phyloP scores from a whole-genome alignment of 306 rosid genomes.

The Oxytropis ochrocephala region DNA sequence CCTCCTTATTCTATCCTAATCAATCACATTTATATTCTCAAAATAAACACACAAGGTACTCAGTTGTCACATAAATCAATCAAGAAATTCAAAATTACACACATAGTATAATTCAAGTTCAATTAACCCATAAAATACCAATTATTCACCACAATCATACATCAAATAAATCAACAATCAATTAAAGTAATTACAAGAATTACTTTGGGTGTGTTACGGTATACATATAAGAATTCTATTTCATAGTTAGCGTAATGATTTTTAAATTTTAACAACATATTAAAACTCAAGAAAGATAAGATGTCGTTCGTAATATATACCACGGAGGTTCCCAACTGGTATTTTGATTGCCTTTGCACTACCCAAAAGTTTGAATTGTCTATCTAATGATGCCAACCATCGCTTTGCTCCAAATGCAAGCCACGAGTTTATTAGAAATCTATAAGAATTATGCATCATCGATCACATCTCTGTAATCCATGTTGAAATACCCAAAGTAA shows the following conservation, averaged over 20 bases:
- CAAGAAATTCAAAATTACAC: too few relatives aligned
- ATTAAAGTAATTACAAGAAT: too few relatives aligned
- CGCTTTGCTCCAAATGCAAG: slow-evolving; percentile 83
- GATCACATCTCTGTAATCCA: slow-evolving; percentile 45
- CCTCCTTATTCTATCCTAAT: too few relatives aligned
- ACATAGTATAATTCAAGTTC: too few relatives aligned
- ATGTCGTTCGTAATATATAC: slow-evolving; percentile 17
- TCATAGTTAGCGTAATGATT: neutral
- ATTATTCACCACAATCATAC: too few relatives aligned
- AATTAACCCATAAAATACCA: too few relatives aligned
- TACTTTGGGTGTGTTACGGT: slow-evolving; percentile 25
- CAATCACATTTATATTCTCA: too few relatives aligned
- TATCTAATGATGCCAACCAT: slow-evolving; percentile 68
- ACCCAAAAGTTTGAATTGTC: slow-evolving; percentile 78
- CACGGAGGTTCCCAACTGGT: slow-evolving; percentile 54
- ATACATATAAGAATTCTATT: neutral
- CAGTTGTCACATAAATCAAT: too few relatives aligned
- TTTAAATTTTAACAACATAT: too few relatives aligned
- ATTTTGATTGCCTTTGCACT: slow-evolving; percentile 55
- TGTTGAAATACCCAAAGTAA: slow-evolving; percentile 24
- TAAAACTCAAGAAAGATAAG: neutral
- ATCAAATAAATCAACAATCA: too few relatives aligned
- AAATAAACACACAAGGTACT: too few relatives aligned
- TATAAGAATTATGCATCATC: slow-evolving; percentile 34
- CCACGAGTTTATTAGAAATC: slow-evolving; percentile 44